Evolutionary conservation across 1,284 basidiomycete genomes (phyloP), one percentile per base, ranked within the genome.

Genomic region (Cyathus olla): DNA sequence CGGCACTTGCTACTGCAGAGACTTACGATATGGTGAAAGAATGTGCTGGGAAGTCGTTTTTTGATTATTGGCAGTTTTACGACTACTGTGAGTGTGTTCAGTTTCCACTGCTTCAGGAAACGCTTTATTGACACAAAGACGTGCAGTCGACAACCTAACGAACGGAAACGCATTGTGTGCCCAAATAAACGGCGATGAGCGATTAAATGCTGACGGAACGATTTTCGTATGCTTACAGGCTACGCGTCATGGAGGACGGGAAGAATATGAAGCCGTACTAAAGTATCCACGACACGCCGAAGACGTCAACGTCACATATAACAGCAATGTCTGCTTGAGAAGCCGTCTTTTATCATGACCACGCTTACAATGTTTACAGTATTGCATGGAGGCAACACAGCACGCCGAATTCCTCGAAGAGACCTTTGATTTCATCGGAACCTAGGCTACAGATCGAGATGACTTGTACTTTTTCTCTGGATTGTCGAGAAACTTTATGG

Each of bases 211-310:
- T 31, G 31, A 35, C 21, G 21, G 8, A 22, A 22, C n/a, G 46
- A 60, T 47, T 54, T 15, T 55, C 19, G 35, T 44, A 40, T 40
- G n/a, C 50, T 27, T 37, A 42, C 47, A 90, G 85, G 89, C 88
- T 51, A 90, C 94, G 58, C 86, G 86, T 71, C 81, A 91, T 71
- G 96, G 96, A 55, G 95, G 94, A 19, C 82, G 82, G 52, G 82
- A 82, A 52, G 96, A 97, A 76, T 98, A 92, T 75, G 88, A 95
- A 57, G 89, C 90, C 55, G 83, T 94, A 51, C 85, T 92, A 65
- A 80, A 82, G 56, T n/a, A 86, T 96, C 42, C 91, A 91, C 74
- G 84, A 88, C 71, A 90, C 93, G 60, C 89, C 93, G 3, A 85
- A 86, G 70, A 95, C 93, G 37, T 93, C 95, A 0, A 86, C 88